Base-by-base conservation (phyloP, 2,329 filamentous ascomycete species). In the Escovopsis sp. region DNA sequence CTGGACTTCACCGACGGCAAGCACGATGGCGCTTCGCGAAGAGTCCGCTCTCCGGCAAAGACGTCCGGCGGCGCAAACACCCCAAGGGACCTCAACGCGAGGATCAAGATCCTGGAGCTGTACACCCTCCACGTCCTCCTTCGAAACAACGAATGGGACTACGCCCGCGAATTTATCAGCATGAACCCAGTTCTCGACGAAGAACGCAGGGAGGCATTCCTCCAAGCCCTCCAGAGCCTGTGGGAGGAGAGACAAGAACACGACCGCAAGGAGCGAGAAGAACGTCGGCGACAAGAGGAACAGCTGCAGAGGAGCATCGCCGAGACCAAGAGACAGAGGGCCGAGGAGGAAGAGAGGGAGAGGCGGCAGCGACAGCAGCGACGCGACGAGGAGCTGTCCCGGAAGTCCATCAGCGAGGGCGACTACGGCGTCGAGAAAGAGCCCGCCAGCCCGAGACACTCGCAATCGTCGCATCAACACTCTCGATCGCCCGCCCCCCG, bases 61-160 rank as follows among this genome's bases (percentile, higher is more conserved):
- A 65, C 64, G 30, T 54, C 65, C 13, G 76, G 73, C 45, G 85
- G 84, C 44, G 79, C 86, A 34, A 79, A 86, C 55, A 93, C 86
- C 0, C 86, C 86, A 0, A 78, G 84, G 47, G 86, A 94, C 56
- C 74, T 94, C 31, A 81, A 84, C 50, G 79, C 85, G 5, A 75
- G 87, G 37, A 79, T 95, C 48, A 94, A 93, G 65, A 84, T 98
- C 35, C 75, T 98, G 39, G 91, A 98, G 63, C 71, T 98, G 8
- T 98, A 95, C 60, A 93, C 87, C 1, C 72, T 98, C 5, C 91
- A 98, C 56, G 85, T 96, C 7, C 75, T 98, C n/a, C 79, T 89
- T 5, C 75, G 86, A 41, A 96, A 95, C 52, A 79, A 85, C 43
- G 87, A 96, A 63, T 98, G 91, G 91, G 85, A 94, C 44, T 95